Conservation (phyloP, 768 basidiomycete genomes). For the Hydnomerulius pinastri region DNA sequence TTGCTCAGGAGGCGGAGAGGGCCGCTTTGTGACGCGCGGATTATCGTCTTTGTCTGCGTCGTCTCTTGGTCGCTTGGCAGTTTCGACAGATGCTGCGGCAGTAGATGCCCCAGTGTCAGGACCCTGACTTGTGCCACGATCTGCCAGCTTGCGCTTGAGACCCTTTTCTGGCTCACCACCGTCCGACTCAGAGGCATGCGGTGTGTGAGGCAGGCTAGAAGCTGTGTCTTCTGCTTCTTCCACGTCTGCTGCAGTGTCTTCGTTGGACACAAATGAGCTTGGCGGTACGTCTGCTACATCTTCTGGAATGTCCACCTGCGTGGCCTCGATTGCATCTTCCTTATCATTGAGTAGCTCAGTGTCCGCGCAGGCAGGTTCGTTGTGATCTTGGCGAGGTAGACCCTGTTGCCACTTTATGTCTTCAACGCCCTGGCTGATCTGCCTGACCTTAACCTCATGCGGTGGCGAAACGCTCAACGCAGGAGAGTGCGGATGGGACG, state of each 20-base stretch:
- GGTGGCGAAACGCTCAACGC: conserved; percentile 61
- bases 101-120: conserved; percentile 37
- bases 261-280: conserved; percentile 18
- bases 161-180: conserved; percentile 55
- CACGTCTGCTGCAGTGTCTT: conserved; percentile 27
- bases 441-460: conserved; percentile 75
- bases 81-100: conserved; percentile 32
- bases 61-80: conserved; percentile 61
- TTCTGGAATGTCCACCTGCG: conserved; percentile 15
- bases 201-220: conserved; percentile 24
- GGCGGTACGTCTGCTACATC: conserved; percentile 12
- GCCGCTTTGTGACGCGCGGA: conserved; percentile 58
- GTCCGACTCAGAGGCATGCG: conserved; percentile 46
- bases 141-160: conserved; percentile 68
- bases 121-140: conserved; percentile 66
- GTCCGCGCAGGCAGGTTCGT: conserved; percentile 3
- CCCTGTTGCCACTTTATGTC: conserved; percentile 70
- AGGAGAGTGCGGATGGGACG: conserved; percentile 30
- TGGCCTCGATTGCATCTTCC: conserved; percentile 9
- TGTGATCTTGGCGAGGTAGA: conserved; percentile 14
- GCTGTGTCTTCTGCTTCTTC: conserved; percentile 33
- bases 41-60: conserved; percentile 65
- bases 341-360: conserved; percentile 10
- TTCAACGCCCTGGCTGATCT: conserved; percentile 79
- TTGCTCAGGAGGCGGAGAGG: conserved; percentile 69